Conservation (phyloP, 371 early-diverging fungal genomes). For the Lichtheimia hyalospora region DNA sequence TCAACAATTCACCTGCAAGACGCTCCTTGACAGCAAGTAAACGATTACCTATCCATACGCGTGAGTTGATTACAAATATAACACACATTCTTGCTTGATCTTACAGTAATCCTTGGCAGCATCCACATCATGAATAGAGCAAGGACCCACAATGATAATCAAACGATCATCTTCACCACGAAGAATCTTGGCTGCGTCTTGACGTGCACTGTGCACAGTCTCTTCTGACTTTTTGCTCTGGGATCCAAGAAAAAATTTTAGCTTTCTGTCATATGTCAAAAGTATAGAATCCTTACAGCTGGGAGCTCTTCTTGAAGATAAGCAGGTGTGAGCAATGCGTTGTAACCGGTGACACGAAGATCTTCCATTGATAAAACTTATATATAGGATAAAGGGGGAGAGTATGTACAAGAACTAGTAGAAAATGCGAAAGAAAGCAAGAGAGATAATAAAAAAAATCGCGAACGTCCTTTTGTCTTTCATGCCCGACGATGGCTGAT, state of each 20-base stretch:
- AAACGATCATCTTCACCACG: constrained; percentile 83
- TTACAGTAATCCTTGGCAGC: constrained; percentile 83
- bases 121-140: constrained; percentile 88
- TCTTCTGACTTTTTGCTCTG: constrained; percentile 37
- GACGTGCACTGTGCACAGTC: constrained; percentile 58
- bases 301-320: constrained; percentile 63
- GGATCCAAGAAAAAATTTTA: background rate
- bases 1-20: constrained; percentile 62
- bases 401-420: too few species aligned
- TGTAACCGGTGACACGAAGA: constrained; percentile 62
- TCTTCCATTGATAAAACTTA: constrained; percentile 49
- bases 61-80: too few species aligned
- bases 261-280: background rate
- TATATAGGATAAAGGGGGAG: too few species aligned
- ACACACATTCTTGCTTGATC: background rate
- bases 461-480: too few species aligned
- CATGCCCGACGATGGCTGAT: too few species aligned
- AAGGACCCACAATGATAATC: constrained; percentile 90
- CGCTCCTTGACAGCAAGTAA: constrained; percentile 64
- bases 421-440: too few species aligned
- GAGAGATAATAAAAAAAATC: too few species aligned
- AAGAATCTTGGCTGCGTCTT: constrained; percentile 69
- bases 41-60: background rate
- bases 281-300: constrained; percentile 40
- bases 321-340: constrained; percentile 60